These are phyloP conservation scores for Dentipellis fragilis DNA, from an alignment of 768 basidiomycete genomes.

Conservation along the genomic window DNA sequence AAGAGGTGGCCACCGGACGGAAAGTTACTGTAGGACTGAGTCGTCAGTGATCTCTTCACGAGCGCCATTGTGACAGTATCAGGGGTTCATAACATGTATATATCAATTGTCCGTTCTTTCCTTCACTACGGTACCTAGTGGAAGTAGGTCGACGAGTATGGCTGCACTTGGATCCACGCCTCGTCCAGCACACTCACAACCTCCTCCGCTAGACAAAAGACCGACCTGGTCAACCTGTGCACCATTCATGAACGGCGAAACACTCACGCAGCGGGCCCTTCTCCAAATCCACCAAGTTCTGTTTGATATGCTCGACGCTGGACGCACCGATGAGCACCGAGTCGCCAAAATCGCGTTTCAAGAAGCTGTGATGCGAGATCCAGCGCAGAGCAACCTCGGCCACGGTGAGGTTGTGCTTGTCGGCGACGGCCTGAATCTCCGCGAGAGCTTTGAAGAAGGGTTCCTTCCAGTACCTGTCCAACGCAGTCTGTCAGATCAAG, in stretches of 20 bases:
- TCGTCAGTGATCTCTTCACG: too few species aligned
- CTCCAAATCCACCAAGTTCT: conserved; percentile 42
- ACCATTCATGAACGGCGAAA: not conserved
- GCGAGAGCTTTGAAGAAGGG: conserved; percentile 43
- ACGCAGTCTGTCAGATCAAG: too few species aligned
- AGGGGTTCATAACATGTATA: too few species aligned
- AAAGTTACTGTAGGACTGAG: too few species aligned
- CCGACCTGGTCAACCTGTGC: not conserved
- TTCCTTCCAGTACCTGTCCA: conserved; percentile 40
- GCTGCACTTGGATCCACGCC: conserved; percentile 13
- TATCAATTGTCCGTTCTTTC: too few species aligned
- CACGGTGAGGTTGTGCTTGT: conserved; percentile 27
- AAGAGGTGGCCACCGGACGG: too few species aligned
- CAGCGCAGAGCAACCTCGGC: conserved; percentile 35
- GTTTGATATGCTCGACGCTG: conserved; percentile 43
- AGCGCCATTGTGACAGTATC: too few species aligned
- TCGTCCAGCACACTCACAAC: conserved; percentile 13
- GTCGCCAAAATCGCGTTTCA: conserved; percentile 38
- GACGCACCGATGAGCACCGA: conserved; percentile 56
- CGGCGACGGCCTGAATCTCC: conserved; percentile 30
- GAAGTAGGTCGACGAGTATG: conserved; percentile 8
- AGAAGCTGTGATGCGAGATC: conserved; percentile 36
- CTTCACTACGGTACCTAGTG: too few species aligned
- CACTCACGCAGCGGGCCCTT: conserved; percentile 44
- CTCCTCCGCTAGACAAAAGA: conserved; percentile 14